Evolutionary conservation across 495 filamentous ascomycete species (phyloP), one percentile per base, ranked within the genome.

Genomic region (Amphirosellinia nigrospora): DNA sequence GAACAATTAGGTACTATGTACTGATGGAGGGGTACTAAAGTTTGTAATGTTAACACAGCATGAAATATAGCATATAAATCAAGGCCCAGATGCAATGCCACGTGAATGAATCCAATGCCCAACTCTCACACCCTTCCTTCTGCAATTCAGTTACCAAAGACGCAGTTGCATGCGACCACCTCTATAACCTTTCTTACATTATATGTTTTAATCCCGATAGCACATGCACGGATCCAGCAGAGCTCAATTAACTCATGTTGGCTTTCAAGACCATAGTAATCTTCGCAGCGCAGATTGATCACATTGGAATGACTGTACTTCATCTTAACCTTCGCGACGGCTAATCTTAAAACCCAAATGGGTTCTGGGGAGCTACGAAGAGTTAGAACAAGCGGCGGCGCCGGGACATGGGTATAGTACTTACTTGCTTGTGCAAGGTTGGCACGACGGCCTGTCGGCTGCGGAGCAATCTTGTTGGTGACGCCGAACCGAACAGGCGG

Each of bases 351-450:
- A 97, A 97, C 23, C 94, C 94, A 80, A 97, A 97, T 0, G 94
- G 94, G 79, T 97, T 97, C 73, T 93, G 86, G 28, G 94, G 93
- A 66, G 94, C 94, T 97, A 72, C 4, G 30, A 46, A 3, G 45
- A 13, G 60, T 70, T 69, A 71, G 38, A 53, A 64, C 50, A 46
- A 72, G 56, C 75, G 66, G 4, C 60, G 53, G 23, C 60, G 62
- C 39, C 60, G 13, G 9, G 72, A 62, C 61, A 61, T 60, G 58
- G 48, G n/a, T 46, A 55, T 9, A 63, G n/a, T 36, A 92, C 95
- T 90, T 91, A 99, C 96, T 99, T 75, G 96, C 96, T 87, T 95
- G 91, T 48, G 89, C 83, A 72, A 98, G 85, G 78, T 98, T 97
- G 65, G 96, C 96, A 85, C 90, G 90, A 71, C 90, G 80, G 73